Base-by-base conservation (phyloP, 106 monocot genomes). In the Acanthochlamys bracteata region DNA sequence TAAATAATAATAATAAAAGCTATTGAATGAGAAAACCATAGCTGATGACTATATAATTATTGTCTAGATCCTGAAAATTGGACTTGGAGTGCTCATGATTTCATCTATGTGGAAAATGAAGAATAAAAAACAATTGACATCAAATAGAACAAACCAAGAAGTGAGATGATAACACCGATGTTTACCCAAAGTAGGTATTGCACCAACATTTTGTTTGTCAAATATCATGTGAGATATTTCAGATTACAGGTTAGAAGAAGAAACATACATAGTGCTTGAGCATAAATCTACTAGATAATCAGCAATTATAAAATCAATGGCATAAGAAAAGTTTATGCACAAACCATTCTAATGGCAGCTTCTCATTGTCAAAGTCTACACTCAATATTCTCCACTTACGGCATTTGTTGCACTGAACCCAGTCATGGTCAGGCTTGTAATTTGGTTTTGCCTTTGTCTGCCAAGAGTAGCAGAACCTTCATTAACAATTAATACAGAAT, bases 371-470 rank as follows among this genome's bases (percentile, higher is more conserved):
- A 43, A 82, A 90, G 39, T 63, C 75, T 33, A 41, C 0, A 12
- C 39, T 68, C 24, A 90, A 60, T 26, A 71, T 75, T 57, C 89
- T 85, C 89, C 89, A 90, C 53, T 90, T 90, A 40, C 80, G 79
- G 57, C 89, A 90, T 73, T 85, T 85, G 71, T 85, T 63, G 42
- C 89, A 90, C 59, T 90, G 89, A 57, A 90, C 89, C 89, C 89
- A 85, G 16, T 83, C 76, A 67, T 73, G 68, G 66, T 90, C 89
- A 52, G 79, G 76, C 61, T 74, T 71, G 64, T 63, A 75, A 3
- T n/a, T 49, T 39, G 22, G 63, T 25, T 22, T 41, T 41, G 61
- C 61, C 33, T 76, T 84, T 54, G 15, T 77, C 79, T 82, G 64
- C 43, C 55, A 11, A 8, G 63, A 55, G 1, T 54, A 54, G n/a